Conservation (phyloP, 2,329 filamentous ascomycete species). For the Pseudopyrenochaeta lycopersici region DNA sequence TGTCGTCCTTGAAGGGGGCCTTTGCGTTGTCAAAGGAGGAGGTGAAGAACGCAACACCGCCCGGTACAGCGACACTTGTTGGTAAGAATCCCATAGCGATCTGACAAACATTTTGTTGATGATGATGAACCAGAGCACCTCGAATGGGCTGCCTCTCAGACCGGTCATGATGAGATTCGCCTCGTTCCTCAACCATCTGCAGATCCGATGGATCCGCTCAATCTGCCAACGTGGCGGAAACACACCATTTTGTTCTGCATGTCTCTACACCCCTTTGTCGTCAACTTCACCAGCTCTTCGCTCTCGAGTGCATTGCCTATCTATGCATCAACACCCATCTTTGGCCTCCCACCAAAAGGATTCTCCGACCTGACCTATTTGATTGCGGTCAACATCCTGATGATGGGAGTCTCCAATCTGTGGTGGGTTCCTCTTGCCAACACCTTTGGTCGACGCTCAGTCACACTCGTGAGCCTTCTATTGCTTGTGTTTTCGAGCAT, state of each 20-base stretch:
- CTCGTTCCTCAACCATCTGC: conserved; percentile 51
- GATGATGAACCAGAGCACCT: conserved; percentile 33
- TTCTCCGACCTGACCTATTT: conserved; percentile 48
- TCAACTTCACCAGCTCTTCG: conserved; percentile 49
- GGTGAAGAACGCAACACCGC: conserved; percentile 49
- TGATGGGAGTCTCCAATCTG: conserved; percentile 51
- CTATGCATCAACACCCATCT: conserved; percentile 42
- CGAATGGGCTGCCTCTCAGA: conserved; percentile 41
- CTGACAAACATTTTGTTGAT: conserved; percentile 1
- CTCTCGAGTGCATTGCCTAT: conserved; percentile 49
- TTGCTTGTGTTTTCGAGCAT: conserved; percentile 46
- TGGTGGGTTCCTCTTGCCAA: conserved; percentile 54
- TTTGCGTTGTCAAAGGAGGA: conserved; percentile 52
- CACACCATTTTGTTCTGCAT: conserved; percentile 46
- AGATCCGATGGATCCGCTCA: conserved; percentile 53
- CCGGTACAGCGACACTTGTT: conserved; percentile 51
- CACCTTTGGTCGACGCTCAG: conserved; percentile 50
- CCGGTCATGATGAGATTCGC: conserved; percentile 46
- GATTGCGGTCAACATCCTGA: conserved; percentile 50
- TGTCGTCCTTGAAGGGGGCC: conserved; percentile 46
- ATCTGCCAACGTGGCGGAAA: conserved; percentile 51
- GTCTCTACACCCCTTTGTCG: conserved; percentile 49
- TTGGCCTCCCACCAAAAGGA: conserved; percentile 38
- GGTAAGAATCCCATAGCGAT: conserved; percentile 32
- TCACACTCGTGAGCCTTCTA: conserved; percentile 48